These are phyloP conservation scores for Ceratocystiopsis sp. DNA, from an alignment of 2,329 filamentous ascomycete genomes.

Conservation along the genomic window DNA sequence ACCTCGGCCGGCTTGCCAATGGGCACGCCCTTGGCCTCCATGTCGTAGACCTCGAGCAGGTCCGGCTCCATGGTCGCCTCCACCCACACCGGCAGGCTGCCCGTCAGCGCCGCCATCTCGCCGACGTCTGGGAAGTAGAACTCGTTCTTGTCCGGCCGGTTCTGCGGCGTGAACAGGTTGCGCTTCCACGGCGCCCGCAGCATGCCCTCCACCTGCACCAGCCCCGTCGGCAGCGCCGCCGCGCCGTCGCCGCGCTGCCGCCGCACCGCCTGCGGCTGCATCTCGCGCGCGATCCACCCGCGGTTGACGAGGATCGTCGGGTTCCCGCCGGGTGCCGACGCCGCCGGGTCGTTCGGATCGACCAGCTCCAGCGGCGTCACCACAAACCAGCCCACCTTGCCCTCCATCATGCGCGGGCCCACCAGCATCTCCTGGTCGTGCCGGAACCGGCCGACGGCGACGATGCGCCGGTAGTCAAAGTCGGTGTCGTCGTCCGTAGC, in stretches of 20 bases:
- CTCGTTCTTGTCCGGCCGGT: conserved; percentile 63
- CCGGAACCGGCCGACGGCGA: conserved; percentile 53
- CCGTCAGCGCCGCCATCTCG: conserved; percentile 73
- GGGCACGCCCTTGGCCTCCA: conserved; percentile 66
- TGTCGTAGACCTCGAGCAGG: conserved; percentile 56
- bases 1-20: conserved; percentile 81
- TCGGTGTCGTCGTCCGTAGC: conserved; percentile 23
- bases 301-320: conserved; percentile 58
- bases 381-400: conserved; percentile 79
- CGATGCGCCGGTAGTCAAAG: conserved; percentile 82
- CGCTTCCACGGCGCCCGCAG: conserved; percentile 86
- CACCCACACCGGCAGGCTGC: conserved; percentile 81
- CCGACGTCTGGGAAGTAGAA: conserved; percentile 92
- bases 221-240: conserved; percentile 46
- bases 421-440: conserved; percentile 96
- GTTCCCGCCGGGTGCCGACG: conserved; percentile 12
- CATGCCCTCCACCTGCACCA: conserved; percentile 68
- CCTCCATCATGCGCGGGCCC: conserved; percentile 76
- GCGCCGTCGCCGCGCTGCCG: conserved; percentile 46
- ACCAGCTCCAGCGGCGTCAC: conserved; percentile 64
- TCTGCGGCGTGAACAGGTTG: conserved; percentile 93
- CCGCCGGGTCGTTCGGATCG: not conserved
- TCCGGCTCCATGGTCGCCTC: conserved; percentile 91
- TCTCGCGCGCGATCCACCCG: conserved; percentile 77
- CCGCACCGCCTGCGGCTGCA: conserved; percentile 45